Conservation (phyloP, 2,329 filamentous ascomycete species). For the Alternaria longipes region DNA sequence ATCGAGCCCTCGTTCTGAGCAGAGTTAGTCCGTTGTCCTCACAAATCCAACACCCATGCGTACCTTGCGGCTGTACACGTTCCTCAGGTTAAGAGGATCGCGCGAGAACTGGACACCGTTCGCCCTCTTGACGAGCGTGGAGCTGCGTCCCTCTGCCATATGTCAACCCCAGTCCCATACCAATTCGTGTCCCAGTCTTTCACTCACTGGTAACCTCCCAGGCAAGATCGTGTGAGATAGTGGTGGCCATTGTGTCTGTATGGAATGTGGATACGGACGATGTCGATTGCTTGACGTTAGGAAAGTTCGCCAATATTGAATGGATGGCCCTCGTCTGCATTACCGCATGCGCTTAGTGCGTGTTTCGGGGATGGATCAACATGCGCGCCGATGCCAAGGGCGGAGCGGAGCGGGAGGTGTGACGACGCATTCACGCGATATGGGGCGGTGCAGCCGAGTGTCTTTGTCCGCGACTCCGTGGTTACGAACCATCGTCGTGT, state of each 20-base stretch:
- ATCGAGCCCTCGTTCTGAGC: conserved; percentile 86
- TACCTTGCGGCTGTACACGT: conserved; percentile 93
- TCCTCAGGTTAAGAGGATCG: conserved; percentile 91
- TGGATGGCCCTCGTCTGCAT: conserved; percentile 37
- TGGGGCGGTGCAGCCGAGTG: conserved; percentile 24
- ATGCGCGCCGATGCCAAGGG: conserved; percentile 19
- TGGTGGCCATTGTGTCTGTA: conserved; percentile 58
- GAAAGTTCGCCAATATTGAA: conserved; percentile 36
- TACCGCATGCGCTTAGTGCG: conserved; percentile 39
- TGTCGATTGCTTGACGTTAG: conserved; percentile 27
- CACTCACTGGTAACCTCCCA: conserved; percentile 95
- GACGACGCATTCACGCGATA: conserved; percentile 24
- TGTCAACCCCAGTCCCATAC: conserved; percentile 23
- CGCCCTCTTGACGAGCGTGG: conserved; percentile 90
- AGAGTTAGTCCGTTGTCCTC: conserved; percentile 34
- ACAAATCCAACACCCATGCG: conserved; percentile 23
- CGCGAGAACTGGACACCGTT: conserved; percentile 91
- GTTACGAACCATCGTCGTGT: conserved; percentile 13
- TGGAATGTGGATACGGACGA: conserved; percentile 39
- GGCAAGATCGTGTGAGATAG: conserved; percentile 88
- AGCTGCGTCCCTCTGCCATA: conserved; percentile 79
- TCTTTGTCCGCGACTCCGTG: conserved; percentile 23
- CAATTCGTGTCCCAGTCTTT: conserved; percentile 7
- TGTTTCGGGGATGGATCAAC: conserved; percentile 33
- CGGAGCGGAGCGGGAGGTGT: conserved; percentile 21